phyloP scores from a whole-genome alignment of 1,284 basidiomycete genomes.

The Cutaneotrichosporon dermatis region DNA sequence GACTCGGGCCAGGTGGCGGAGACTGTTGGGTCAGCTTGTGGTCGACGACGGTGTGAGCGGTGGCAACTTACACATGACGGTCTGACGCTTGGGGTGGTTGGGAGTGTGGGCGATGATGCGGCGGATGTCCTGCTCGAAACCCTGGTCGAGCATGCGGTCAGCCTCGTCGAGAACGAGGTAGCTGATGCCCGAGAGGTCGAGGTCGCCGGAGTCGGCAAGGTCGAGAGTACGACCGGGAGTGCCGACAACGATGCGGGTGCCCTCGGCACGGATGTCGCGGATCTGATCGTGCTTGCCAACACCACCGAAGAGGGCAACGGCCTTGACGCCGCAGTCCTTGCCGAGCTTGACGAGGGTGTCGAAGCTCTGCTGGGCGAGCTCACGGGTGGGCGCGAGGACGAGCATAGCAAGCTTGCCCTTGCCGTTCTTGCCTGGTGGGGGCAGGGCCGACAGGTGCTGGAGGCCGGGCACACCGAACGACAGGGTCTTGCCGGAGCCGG shows the following conservation, averaged over 20 bases:
- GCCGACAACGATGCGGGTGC: slow-evolving; percentile 77
- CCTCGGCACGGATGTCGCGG: slow-evolving; percentile 57
- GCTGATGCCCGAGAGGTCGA: slow-evolving; percentile 78
- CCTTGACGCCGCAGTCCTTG: slow-evolving; percentile 68
- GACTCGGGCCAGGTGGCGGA: slow-evolving; percentile 98
- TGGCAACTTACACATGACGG: slow-evolving; percentile 75
- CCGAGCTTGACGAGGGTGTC: slow-evolving; percentile 75
- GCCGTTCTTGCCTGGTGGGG: slow-evolving; percentile 33
- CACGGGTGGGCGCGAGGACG: slow-evolving; percentile 87
- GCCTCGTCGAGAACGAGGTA: slow-evolving; percentile 97
- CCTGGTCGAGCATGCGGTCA: slow-evolving; percentile 96
- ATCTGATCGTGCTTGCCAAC: slow-evolving; percentile 83
- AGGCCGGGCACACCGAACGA: slow-evolving; percentile 82
- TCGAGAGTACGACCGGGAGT: slow-evolving; percentile 93
- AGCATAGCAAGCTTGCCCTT: slow-evolving; percentile 62
- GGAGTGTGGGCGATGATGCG: slow-evolving; percentile 80
- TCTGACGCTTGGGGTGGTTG: slow-evolving; percentile 63
- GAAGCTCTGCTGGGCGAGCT: slow-evolving; percentile 91
- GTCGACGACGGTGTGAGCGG: neutral
- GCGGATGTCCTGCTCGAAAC: slow-evolving; percentile 97
- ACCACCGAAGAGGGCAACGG: slow-evolving; percentile 87
- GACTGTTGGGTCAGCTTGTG: slow-evolving; percentile 53
- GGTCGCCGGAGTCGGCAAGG: slow-evolving; percentile 75
- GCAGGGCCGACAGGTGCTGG: slow-evolving; percentile 55
- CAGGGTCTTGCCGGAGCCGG: slow-evolving; percentile 93